Base-by-base conservation (phyloP, 352 stramenopile species). In the Globisporangium splendens region DNA sequence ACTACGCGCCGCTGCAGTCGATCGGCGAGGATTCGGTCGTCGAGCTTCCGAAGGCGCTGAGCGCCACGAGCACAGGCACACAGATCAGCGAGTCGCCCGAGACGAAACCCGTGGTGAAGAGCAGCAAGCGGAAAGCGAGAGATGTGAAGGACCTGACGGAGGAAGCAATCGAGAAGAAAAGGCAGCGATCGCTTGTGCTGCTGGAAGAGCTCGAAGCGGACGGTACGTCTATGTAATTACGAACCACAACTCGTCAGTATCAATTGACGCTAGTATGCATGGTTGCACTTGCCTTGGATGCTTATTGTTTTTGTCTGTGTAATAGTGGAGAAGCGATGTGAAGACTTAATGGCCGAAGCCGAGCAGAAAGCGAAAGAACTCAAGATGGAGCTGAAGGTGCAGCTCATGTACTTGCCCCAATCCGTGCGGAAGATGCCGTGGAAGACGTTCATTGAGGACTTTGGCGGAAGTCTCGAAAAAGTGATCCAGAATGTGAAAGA, bases 391-490 rank as follows among this genome's bases (percentile, higher is more conserved):
- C 71, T 93, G 33, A 88, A 89, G 38, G 74, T 93, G 64, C 79
- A 93, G 70, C 69, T 93, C 66, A 72, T 91, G 56, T 88, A 73
- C 35, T 58, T 93, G 15, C 83, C 83, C 18, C 74, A 89, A 51
- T 70, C 78, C 6, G 81, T 93, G 62, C 81, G 79, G 22, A 68
- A 75, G 56, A 90, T 93, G 81, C 70, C 79, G 14, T 91, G 81
- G 81, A 87, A 85, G 62, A 89, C 75, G 42, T 90, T 93, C 60
- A 85, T 81, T 43, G 75, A 83, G n/a, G 79, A 91, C 61, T 91
- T 86, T 64, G 78, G 75, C 41, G 83, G 83, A 43, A 79, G 81
- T 56, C 66, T 93, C 24, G 68, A 83, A 53, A 89, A 86, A 59
- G 80, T 79, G 46, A 89, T 90, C 38, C 62, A 89, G 62, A 83